Evolutionary conservation across 1,284 basidiomycete species (phyloP).

Genomic region (Irpex sp.): DNA sequence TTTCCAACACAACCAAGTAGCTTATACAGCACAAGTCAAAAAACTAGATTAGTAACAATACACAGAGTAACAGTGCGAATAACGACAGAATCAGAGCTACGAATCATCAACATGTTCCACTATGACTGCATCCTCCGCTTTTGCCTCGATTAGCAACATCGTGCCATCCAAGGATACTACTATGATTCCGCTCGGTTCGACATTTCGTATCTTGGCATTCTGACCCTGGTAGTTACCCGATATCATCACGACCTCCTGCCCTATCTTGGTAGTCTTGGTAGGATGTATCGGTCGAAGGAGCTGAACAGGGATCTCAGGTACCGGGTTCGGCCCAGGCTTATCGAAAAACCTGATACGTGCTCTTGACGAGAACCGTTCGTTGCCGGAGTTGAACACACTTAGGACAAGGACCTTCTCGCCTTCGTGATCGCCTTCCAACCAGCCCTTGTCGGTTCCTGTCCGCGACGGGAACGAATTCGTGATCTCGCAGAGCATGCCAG

Average conservation of each 20-base stretch:
- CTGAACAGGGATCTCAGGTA: conserved; percentile 26
- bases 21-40: neutral
- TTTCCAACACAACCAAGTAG: neutral
- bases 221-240: conserved; percentile 22
- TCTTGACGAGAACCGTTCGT: conserved; percentile 27
- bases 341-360: conserved; percentile 28
- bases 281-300: conserved; percentile 28
- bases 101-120: neutral
- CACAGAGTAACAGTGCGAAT: neutral
- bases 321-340: conserved; percentile 6
- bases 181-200: neutral
- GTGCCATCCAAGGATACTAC: neutral
- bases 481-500: conserved; percentile 48
- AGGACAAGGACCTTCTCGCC: conserved; percentile 41
- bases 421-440: conserved; percentile 56
- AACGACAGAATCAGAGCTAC: neutral
- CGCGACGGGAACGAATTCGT: conserved; percentile 38
- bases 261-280: conserved; percentile 16
- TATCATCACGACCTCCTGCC: conserved; percentile 24
- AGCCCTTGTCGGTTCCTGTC: conserved; percentile 26
- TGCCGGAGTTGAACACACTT: conserved; percentile 31
- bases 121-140: neutral
- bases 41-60: neutral
- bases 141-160: neutral
- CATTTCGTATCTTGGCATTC: neutral